A percentile compares a stretch with the other conserved stretches of the same genome.
Conservation (phyloP, 2,329 filamentous ascomycete genomes). For the Neofusicoccum umdonicola region DNA sequence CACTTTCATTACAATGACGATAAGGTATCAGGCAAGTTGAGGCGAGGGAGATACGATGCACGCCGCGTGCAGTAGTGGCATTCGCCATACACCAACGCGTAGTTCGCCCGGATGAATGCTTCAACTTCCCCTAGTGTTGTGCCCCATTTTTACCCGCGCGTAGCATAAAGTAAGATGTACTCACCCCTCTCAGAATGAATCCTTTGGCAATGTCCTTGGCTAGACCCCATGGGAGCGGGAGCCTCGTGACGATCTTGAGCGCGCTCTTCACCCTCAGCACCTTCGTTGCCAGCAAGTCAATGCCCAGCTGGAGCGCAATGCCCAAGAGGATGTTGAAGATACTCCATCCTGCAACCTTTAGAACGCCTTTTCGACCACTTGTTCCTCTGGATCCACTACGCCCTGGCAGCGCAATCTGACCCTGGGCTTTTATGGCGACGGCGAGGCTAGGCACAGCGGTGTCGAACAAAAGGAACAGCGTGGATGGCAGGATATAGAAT, state of each 20-base stretch:
- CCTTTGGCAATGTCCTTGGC: conserved; percentile 54
- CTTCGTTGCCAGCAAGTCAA: conserved; percentile 57
- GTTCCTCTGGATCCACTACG: conserved; percentile 40
- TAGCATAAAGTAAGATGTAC: conserved; percentile 18
- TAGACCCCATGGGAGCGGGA: conserved; percentile 64
- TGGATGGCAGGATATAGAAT: conserved; percentile 71
- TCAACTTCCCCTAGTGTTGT: background rate
- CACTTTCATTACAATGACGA: background rate
- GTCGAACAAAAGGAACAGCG: conserved; percentile 73
- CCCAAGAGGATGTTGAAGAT: conserved; percentile 56
- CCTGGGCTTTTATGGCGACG: conserved; percentile 67
- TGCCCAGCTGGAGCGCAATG: conserved; percentile 51
- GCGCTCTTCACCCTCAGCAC: conserved; percentile 55
- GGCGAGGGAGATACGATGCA: background rate
- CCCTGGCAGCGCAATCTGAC: conserved; percentile 49
- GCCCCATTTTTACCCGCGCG: background rate
- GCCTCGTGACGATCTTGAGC: conserved; percentile 58
- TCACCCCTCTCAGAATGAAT: conserved; percentile 57
- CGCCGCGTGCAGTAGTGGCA: no score
- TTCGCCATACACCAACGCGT: background rate
- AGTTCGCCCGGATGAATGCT: background rate
- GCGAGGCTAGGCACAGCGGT: conserved; percentile 66
- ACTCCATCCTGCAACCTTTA: conserved; percentile 45
- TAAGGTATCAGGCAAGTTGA: background rate
- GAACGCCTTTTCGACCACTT: conserved; percentile 37